Base-by-base conservation (phyloP, 2,329 filamentous ascomycete species). In the Botrytis sinoallii region DNA sequence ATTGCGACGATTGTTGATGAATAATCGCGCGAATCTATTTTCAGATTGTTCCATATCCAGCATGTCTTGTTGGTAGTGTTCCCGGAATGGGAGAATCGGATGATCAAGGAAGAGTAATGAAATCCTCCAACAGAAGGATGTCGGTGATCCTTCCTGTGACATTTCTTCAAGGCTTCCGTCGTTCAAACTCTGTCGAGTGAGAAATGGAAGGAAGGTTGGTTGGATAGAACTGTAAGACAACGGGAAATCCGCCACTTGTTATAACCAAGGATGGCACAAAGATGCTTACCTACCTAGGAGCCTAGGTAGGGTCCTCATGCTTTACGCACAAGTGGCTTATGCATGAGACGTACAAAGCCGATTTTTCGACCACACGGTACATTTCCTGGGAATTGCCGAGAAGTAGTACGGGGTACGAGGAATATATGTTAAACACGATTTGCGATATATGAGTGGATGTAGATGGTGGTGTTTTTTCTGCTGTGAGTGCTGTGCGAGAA, bases 401-500 rank as follows among this genome's bases (percentile, higher is more conserved):
- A 25, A 12, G 42, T 66, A 3, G 63, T 38, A 67, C 64, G 64
- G 64, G 64, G 64, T 55, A 67, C 32, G 65, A 32, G 65, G 65
- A 46, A 55, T 52, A 55, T 55, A 55, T n/a, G 48, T 29, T 67
- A 67, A 55, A 35, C 46, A 67, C 29, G 16, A 67, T 55, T 9
- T 68, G 4, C 7, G 9, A 52, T 40, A 29, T n/a, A 20, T 67
- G 32, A 67, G 35, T 68, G 48, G 46, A 14, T 68, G 65, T 35
- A 40, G 65, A 68, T 68, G 65, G 65, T 68, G 65, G 65, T 46
- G 65, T 68, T 29, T 68, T 29, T n/a, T 29, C n/a, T 52, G 46
- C 29, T 29, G 65, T 29, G 46, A n/a, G 16, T 25, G 44, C 48
- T n/a, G 44, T 63, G 38, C 25, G 38, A 63, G 38, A 63, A 38